These are phyloP conservation scores for Mortierella sp. DNA, from an alignment of 371 early-diverging fungal species.

Conservation along the genomic window DNA sequence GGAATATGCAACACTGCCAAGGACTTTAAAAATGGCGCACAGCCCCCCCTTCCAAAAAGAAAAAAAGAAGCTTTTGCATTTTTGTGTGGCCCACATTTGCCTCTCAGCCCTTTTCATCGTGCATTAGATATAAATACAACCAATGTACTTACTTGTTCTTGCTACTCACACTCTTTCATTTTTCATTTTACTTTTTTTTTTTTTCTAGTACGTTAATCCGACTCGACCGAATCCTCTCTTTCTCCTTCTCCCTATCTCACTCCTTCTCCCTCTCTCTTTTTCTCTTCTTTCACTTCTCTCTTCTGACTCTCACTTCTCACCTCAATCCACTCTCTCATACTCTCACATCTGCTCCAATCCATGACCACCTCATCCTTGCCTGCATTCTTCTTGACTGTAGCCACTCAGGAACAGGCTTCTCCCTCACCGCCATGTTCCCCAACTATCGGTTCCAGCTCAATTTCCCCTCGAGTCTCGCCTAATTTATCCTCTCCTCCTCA, in stretches of 20 bases:
- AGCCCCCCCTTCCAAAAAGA: too few relatives aligned
- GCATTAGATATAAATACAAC: too few relatives aligned
- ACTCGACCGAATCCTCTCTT: too few relatives aligned
- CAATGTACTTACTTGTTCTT: too few relatives aligned
- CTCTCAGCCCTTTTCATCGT: too few relatives aligned
- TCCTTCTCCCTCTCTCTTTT: background rate
- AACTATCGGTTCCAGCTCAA: background rate
- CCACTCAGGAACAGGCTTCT: constrained; percentile 5
- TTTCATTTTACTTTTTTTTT: too few relatives aligned
- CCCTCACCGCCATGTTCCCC: constrained; percentile 6
- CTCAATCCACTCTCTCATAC: background rate
- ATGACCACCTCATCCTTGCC: constrained; percentile 10
- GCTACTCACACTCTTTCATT: too few relatives aligned
- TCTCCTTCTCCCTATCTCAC: background rate
- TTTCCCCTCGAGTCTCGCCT: constrained; percentile 9
- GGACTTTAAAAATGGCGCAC: too few relatives aligned
- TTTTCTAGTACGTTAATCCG: too few relatives aligned
- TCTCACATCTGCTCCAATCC: background rate
- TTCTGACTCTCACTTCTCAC: background rate
- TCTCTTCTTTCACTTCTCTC: background rate
- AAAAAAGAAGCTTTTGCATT: too few relatives aligned
- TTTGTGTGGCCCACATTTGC: too few relatives aligned
- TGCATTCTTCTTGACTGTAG: constrained; percentile 11
- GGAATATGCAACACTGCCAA: too few relatives aligned
- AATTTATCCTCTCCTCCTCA: constrained; percentile 6